A percentile compares a stretch with the other conserved stretches of the same genome.
phyloP scores from a whole-genome alignment of 2,329 filamentous ascomycete genomes.

The Amesomyces nigricolor region DNA sequence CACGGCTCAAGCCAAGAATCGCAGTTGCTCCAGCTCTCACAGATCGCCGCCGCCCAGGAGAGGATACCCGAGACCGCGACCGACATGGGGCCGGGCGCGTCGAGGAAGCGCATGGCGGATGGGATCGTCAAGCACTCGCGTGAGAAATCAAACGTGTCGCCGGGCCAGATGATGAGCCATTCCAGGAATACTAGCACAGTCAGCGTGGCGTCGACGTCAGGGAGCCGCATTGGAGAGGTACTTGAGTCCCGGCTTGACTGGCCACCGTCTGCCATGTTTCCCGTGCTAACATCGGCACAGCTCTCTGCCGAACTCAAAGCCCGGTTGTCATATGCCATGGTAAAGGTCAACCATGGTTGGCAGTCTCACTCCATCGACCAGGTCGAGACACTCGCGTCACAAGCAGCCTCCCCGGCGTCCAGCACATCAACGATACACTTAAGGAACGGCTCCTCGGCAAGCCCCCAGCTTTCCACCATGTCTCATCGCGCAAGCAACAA shows the following conservation, averaged over 20 bases:
- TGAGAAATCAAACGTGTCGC: constrained; percentile 41
- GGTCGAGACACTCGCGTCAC: constrained; percentile 68
- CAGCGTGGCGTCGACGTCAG: constrained; percentile 53
- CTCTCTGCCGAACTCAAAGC: constrained; percentile 74
- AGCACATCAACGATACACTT: constrained; percentile 51
- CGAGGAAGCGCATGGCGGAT: constrained; percentile 71
- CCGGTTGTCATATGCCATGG: constrained; percentile 84
- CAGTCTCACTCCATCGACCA: constrained; percentile 72
- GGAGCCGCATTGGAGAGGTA: constrained; percentile 75
- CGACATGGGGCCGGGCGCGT: constrained; percentile 28
- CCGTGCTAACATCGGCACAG: constrained; percentile 38
- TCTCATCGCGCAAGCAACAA: constrained; percentile 34
- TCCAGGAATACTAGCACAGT: constrained; percentile 68
- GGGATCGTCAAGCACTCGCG: constrained; percentile 59
- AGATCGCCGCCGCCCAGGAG: constrained; percentile 50
- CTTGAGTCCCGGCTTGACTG: constrained; percentile 26
- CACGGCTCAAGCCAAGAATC: constrained; percentile 48
- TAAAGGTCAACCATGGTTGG: constrained; percentile 89
- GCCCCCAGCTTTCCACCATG: constrained; percentile 43
- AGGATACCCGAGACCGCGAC: constrained; percentile 39
- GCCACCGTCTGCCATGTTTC: not conserved
- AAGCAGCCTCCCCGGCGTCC: constrained; percentile 58
- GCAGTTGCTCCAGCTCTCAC: constrained; percentile 53
- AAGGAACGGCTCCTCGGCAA: constrained; percentile 47
- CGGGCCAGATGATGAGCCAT: constrained; percentile 47